Evolutionary conservation across 1,284 basidiomycete genomes (phyloP).

Genomic region (Cystobasidiaceae sp.): DNA sequence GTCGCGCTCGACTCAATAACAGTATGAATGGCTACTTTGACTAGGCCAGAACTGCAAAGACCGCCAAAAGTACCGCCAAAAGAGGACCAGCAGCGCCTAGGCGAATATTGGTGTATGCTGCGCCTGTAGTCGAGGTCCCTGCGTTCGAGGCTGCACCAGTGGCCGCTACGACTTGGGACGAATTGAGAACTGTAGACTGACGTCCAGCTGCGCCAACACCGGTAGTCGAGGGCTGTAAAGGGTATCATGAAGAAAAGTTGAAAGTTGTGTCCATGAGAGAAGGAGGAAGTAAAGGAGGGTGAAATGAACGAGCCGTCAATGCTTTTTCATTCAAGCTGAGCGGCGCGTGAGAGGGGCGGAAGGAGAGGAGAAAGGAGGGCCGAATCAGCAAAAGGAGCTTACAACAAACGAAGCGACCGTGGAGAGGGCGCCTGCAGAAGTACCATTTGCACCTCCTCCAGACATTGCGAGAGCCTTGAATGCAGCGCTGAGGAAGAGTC

Average conservation of each 20-base stretch:
- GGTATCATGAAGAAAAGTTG: no score
- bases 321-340: no score
- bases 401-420: background rate
- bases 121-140: background rate
- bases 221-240: background rate
- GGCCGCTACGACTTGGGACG: background rate
- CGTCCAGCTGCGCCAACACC: background rate
- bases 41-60: background rate
- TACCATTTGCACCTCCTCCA: background rate
- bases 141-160: background rate
- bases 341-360: no score
- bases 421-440: background rate
- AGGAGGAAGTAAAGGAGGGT: no score
- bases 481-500: background rate
- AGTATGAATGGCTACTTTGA: no score
- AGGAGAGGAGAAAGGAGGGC: no score
- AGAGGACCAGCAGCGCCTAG: background rate
- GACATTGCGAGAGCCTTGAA: conserved; percentile 22
- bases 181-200: background rate
- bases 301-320: no score
- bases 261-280: no score
- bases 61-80: background rate
- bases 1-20: no score
- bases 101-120: background rate
- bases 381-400: background rate